Conservation (phyloP, 2,329 filamentous ascomycete genomes). For the Leptographium lundbergii region DNA sequence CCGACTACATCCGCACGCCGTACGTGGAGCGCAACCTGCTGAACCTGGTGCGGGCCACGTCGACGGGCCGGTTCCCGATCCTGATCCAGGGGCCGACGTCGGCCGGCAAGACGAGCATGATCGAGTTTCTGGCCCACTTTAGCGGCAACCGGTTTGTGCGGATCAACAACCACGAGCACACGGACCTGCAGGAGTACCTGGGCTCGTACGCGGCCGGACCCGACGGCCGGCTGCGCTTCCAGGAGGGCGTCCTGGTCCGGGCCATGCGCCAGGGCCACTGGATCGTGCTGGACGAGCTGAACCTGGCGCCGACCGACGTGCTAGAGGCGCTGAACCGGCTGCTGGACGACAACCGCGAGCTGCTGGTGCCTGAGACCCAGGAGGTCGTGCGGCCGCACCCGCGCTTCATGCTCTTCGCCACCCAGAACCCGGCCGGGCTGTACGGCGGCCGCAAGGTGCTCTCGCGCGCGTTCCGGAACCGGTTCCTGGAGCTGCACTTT, state of each 20-base stretch:
- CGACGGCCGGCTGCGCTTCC: constrained; percentile 77
- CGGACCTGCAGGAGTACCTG: constrained; percentile 93
- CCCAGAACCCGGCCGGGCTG: constrained; percentile 88
- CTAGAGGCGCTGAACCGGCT: constrained; percentile 91
- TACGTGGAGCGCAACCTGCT: constrained; percentile 92
- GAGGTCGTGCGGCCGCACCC: constrained; percentile 84
- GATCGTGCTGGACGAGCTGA: constrained; percentile 97
- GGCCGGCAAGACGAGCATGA: constrained; percentile 98
- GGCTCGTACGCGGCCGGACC: constrained; percentile 82
- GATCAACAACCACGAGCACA: constrained; percentile 99
- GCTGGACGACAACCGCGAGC: constrained; percentile 88
- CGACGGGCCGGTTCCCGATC: constrained; percentile 83
- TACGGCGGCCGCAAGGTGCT: constrained; percentile 92
- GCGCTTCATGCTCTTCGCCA: constrained; percentile 96
- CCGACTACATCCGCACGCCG: constrained; percentile 91
- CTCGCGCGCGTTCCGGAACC: constrained; percentile 88
- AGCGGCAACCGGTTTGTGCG: constrained; percentile 95
- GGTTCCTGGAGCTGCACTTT: constrained; percentile 93
- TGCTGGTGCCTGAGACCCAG: constrained; percentile 93
- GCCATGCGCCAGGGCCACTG: constrained; percentile 88
- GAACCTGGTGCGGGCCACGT: constrained; percentile 86
- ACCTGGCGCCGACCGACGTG: constrained; percentile 92
- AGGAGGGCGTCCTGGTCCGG: constrained; percentile 87
- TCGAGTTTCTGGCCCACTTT: constrained; percentile 92
- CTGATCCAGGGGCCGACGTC: constrained; percentile 95